phyloP scores from a whole-genome alignment of 2,329 filamentous ascomycete genomes.

The Calonectria naviculata region DNA sequence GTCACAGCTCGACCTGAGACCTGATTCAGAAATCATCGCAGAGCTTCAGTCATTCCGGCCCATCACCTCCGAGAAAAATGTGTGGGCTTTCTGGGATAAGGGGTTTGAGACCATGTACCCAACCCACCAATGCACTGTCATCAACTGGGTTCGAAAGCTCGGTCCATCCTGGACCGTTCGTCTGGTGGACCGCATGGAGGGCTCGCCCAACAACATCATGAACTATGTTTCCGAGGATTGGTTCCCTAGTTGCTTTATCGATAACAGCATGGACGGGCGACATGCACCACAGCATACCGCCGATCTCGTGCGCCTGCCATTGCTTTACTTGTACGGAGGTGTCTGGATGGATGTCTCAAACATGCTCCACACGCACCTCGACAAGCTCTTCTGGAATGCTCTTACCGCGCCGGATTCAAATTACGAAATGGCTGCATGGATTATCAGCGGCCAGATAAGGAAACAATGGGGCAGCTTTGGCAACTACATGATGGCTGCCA shows the following conservation, averaged over 20 bases:
- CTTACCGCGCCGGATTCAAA: constrained; percentile 49
- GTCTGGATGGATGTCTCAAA: constrained; percentile 57
- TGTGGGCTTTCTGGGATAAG: constrained; percentile 59
- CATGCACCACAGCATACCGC: constrained; percentile 55
- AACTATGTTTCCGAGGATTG: constrained; percentile 19
- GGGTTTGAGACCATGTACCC: constrained; percentile 50
- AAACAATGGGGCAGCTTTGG: constrained; percentile 47
- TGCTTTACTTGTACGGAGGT: constrained; percentile 54
- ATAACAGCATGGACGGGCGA: constrained; percentile 52
- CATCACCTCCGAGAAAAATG: constrained; percentile 54
- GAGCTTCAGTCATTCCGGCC: constrained; percentile 28
- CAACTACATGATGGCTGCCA: constrained; percentile 55
- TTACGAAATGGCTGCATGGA: constrained; percentile 48
- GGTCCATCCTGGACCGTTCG: constrained; percentile 54
- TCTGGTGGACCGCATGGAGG: constrained; percentile 48
- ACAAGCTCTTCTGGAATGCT: constrained; percentile 55
- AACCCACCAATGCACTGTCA: constrained; percentile 50
- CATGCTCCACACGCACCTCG: constrained; percentile 53
- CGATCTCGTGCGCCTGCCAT: constrained; percentile 57
- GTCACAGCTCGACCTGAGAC: neutral
- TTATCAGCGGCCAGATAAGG: constrained; percentile 47
- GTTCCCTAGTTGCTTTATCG: constrained; percentile 36
- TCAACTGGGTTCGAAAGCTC: constrained; percentile 55
- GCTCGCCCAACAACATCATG: constrained; percentile 38
- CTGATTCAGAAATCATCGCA: neutral